A percentile compares a stretch with the other conserved stretches of the same genome.
These are phyloP conservation scores for Plasmodium malariae DNA, from an alignment of 169 alveolate species.

Conservation along the genomic window DNA sequence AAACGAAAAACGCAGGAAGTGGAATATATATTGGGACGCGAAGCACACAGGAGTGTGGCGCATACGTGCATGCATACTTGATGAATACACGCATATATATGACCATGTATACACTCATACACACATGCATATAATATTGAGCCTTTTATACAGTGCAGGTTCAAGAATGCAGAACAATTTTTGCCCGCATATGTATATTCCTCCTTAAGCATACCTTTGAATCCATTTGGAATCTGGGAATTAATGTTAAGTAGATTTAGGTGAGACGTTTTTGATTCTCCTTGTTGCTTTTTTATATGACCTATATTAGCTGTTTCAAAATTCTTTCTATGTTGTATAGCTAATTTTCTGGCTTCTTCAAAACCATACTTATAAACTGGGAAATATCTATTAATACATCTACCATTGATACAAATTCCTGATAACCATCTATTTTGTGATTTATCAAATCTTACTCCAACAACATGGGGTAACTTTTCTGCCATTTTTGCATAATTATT, in stretches of 20 bases:
- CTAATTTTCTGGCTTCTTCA: slow-evolving; percentile 83
- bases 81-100: background rate
- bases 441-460: slow-evolving; percentile 87
- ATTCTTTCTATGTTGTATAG: slow-evolving; percentile 82
- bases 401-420: slow-evolving; percentile 79
- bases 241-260: slow-evolving; percentile 51
- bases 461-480: slow-evolving; percentile 76
- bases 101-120: background rate
- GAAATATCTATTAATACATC: slow-evolving; percentile 82
- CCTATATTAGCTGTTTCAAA: slow-evolving; percentile 79
- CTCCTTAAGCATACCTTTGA: slow-evolving; percentile 34
- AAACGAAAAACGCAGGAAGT: too few species aligned
- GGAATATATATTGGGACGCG: too few species aligned
- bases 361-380: slow-evolving; percentile 84
- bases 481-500: slow-evolving; percentile 78
- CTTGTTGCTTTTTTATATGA: slow-evolving; percentile 70
- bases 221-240: slow-evolving; percentile 73
- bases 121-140: background rate
- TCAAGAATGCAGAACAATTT: too few species aligned
- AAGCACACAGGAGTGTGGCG: too few species aligned
- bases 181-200: background rate
- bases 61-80: slow-evolving; percentile 6
- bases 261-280: slow-evolving; percentile 73
- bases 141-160: too few species aligned
- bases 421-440: slow-evolving; percentile 89